A percentile compares a stretch with the other conserved stretches of the same genome.
Evolutionary conservation across 192 early-diverging fungal species (phyloP).

Genomic region (Entomortierella chlamydospora): DNA sequence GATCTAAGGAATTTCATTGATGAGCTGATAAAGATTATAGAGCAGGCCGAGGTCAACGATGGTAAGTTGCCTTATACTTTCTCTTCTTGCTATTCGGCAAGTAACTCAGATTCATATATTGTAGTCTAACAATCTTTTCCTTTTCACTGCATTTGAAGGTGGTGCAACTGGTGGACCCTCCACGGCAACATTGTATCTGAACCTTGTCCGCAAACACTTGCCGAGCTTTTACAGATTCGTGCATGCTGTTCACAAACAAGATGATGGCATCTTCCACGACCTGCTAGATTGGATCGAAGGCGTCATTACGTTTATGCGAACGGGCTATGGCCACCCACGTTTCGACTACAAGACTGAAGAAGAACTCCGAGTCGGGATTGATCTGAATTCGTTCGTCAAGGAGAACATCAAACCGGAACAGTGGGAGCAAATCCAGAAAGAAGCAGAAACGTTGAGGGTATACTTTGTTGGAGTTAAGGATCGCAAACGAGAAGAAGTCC

Average conservation of each 20-base stretch:
- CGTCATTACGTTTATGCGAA: constrained; percentile 55
- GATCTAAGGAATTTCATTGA: constrained; percentile 62
- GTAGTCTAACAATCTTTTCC: neutral
- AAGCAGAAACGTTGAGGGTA: constrained; percentile 22
- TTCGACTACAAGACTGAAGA: constrained; percentile 35
- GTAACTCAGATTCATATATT: too few relatives aligned
- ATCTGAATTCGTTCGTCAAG: constrained; percentile 33
- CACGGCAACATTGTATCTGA: constrained; percentile 56
- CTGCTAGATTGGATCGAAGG: constrained; percentile 59
- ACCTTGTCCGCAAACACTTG: constrained; percentile 60
- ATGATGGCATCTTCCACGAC: constrained; percentile 61
- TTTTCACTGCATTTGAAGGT: neutral
- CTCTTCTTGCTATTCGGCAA: too few relatives aligned
- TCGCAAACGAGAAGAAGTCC: constrained; percentile 41
- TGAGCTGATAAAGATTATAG: constrained; percentile 65
- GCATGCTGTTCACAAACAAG: constrained; percentile 64
- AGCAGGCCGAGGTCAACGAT: constrained; percentile 46
- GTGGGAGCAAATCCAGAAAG: constrained; percentile 40
- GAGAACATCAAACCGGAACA: constrained; percentile 44
- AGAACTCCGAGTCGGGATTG: constrained; percentile 26
- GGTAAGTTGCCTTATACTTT: constrained; percentile 6
- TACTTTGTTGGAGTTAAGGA: constrained; percentile 45
- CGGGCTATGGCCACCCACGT: constrained; percentile 47
- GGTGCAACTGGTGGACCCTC: constrained; percentile 7
- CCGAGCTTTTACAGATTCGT: constrained; percentile 67